A percentile compares a stretch with the other conserved stretches of the same genome.
Conservation (phyloP, 495 filamentous ascomycete species). For the Zalerion maritima region DNA sequence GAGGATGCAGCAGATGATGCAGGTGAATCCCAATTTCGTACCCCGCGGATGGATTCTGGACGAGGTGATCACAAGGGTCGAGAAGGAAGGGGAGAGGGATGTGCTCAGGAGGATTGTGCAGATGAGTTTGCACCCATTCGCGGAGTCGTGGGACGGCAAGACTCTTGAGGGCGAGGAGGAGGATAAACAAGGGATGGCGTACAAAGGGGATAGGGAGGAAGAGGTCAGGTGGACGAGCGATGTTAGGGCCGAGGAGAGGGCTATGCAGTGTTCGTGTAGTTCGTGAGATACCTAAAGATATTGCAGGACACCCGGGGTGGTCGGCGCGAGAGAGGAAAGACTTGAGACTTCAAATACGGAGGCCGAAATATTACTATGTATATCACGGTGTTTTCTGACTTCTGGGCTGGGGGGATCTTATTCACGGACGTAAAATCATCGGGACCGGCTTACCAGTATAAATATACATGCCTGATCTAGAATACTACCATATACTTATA, state of each 20-base stretch:
- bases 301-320: no score
- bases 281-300: no score
- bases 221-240: constrained; percentile 78
- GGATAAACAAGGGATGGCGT: no score
- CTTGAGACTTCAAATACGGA: no score
- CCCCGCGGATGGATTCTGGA: constrained; percentile 85
- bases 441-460: no score
- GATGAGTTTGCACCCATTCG: constrained; percentile 68
- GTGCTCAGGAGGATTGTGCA: constrained; percentile 62
- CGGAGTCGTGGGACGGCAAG: constrained; percentile 53
- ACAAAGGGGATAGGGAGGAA: constrained; percentile 47
- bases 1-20: constrained; percentile 58
- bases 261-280: constrained; percentile 83
- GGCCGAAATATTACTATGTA: no score
- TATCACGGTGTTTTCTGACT: no score
- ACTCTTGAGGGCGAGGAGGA: constrained; percentile 17
- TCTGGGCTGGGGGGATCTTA: no score
- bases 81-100: constrained; percentile 67
- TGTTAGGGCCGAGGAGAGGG: constrained; percentile 60
- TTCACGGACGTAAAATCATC: no score
- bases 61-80: constrained; percentile 77
- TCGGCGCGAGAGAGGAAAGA: no score
- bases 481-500: no score
- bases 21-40: constrained; percentile 80
- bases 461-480: no score